Evolutionary conservation across 305 asterid genomes (phyloP), one percentile per base, ranked within the genome.

Genomic region (Ajuga reptans): DNA sequence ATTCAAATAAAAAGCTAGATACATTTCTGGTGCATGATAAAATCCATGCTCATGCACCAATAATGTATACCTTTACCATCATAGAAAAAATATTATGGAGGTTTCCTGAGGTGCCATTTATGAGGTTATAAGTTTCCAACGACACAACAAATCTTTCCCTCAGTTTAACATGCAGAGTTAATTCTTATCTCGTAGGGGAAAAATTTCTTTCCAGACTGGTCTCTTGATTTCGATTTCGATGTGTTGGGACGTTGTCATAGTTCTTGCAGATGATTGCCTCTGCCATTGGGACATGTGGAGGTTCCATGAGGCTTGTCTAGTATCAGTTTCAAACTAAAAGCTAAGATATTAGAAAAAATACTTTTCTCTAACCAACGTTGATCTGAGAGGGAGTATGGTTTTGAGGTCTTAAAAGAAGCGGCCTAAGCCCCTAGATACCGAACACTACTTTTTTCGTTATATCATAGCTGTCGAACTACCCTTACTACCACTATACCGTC

Each of bases 181-280:
- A 0, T 39, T 37, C 18, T 56, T 42, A 24, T 7, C n/a, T 60
- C 51, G 67, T 50, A 21, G 54, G 21, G 14, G 17, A n/a, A 51
- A 49, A 17, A 21, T 24, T 14, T 43, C 24, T 59, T 60, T 33
- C 51, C 52, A 9, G 18, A 18, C 2, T 37, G 9, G 42, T 62
- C 11, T 57, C 60, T 29, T 27, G 36, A n/a, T 37, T 66, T 66
- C 8, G n/a, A 52, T 41, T 24, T 55, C 8, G 5, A 43, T 39
- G 42, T 58, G 56, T 58, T 47, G 37, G 52, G 43, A 49, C 45
- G n/a, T 31, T 9, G 49, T 57, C 45, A 16, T 31, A n/a, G 49
- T 57, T 27, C 73, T 10, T 11, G 51, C 2, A 59, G 50, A 39
- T 79, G 68, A 27, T 51, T n/a, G 1, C 49, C 45, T 74, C 68